Evolutionary conservation across 2,329 filamentous ascomycete species (phyloP).

Genomic region (Eutypella sp.): DNA sequence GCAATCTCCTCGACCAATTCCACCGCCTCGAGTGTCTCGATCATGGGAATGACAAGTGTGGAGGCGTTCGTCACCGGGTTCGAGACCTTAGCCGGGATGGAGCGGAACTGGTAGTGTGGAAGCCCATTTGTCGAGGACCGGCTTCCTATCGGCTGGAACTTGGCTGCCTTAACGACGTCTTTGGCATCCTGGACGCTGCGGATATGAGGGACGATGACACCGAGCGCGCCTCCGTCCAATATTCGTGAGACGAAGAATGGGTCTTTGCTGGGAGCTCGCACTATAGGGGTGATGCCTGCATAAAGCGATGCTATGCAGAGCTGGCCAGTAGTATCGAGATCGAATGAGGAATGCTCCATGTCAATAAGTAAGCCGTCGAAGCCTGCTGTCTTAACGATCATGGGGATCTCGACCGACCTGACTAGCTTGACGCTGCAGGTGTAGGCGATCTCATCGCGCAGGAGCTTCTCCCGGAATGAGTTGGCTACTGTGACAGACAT

Average conservation of each 20-base stretch:
- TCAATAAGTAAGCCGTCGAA: constrained; percentile 32
- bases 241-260: constrained; percentile 26
- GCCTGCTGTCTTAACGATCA: constrained; percentile 24
- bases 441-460: constrained; percentile 20
- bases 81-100: constrained; percentile 5
- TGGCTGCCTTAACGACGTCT: constrained; percentile 13
- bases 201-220: constrained; percentile 24
- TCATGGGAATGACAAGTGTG: constrained; percentile 35
- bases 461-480: constrained; percentile 22
- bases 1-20: constrained; percentile 24
- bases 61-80: constrained; percentile 24
- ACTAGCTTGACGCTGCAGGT: constrained; percentile 14
- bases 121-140: constrained; percentile 17
- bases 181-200: constrained; percentile 16
- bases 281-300: constrained; percentile 26
- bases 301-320: constrained; percentile 20
- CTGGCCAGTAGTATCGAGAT: constrained; percentile 19
- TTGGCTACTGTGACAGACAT: constrained; percentile 20
- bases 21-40: constrained; percentile 27
- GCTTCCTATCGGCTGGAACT: constrained; percentile 21
- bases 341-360: constrained; percentile 28
- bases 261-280: constrained; percentile 26
- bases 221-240: constrained; percentile 27
- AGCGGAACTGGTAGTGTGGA: constrained; percentile 17
- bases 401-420: constrained; percentile 18